A percentile compares a stretch with the other conserved stretches of the same genome.
Conservation (phyloP, 2,329 filamentous ascomycete genomes). For the Aspergillus fijiensis region DNA sequence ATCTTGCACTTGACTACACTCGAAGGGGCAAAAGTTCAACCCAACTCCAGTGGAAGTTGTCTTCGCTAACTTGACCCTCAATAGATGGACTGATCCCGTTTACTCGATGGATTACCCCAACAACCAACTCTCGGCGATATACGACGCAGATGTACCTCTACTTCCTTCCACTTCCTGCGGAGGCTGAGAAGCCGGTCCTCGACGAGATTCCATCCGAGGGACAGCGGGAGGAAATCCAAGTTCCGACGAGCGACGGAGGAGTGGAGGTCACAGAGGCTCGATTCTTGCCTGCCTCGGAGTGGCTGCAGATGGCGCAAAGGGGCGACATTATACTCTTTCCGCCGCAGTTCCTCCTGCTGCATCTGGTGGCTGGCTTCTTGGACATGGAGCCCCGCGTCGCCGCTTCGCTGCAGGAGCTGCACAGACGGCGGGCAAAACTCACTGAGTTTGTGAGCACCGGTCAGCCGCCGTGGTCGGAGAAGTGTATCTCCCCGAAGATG, state of each 20-base stretch:
- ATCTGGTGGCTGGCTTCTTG: conserved; percentile 53
- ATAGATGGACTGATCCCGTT: conserved; percentile 71
- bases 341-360: conserved; percentile 70
- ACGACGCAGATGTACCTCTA: conserved; percentile 98
- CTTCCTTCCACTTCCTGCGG: conserved; percentile 65
- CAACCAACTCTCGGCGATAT: conserved; percentile 70
- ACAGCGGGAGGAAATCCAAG: conserved; percentile 60
- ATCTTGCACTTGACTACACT: not conserved
- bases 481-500: conserved; percentile 47
- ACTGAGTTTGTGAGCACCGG: conserved; percentile 50
- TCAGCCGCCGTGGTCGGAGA: conserved; percentile 47
- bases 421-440: conserved; percentile 46
- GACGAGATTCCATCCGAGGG: conserved; percentile 39
- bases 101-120: conserved; percentile 87
- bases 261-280: conserved; percentile 71
- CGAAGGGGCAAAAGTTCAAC: too few species aligned
- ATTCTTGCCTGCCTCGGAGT: conserved; percentile 69
- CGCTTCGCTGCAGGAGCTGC: conserved; percentile 29
- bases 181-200: conserved; percentile 32
- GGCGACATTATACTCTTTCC: conserved; percentile 83
- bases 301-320: conserved; percentile 63
- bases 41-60: too few species aligned
- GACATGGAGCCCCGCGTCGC: conserved; percentile 34
- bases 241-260: conserved; percentile 69
- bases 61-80: too few species aligned